Evolutionary conservation across 768 basidiomycete genomes (phyloP), one percentile per base, ranked within the genome.

Genomic region (Kwoniella shandongensis): DNA sequence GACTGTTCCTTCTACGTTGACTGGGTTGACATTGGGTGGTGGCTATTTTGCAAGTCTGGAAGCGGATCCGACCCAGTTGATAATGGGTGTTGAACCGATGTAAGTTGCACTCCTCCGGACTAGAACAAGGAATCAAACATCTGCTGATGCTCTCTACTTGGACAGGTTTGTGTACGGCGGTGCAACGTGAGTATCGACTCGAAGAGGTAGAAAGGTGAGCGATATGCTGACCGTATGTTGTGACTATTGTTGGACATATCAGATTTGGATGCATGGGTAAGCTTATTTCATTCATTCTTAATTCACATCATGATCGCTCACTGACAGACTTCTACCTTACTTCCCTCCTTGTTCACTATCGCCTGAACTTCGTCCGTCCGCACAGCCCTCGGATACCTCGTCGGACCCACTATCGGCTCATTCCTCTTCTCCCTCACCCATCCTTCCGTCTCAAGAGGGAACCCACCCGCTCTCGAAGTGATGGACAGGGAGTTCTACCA

Each of bases 1-100:
- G 27, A 73, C 67, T 35, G 52, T 75, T 20, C 75, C 75, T 6
- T 70, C 72, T 2, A 73, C 75, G 11, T 51, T 72, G 32, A 61
- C 62, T 1, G 73, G 70, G 11, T 48, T 76, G 29, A 40, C 65
- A 7, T 46, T 65, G 3, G 73, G 73, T 30, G 75, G 67, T 47
- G 62, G 63, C 1, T 76, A 75, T 49, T 74, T 75, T 60, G 72
- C 72, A 8, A 69, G 65, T 47, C 40, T 75, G 22, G 73, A 76
- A 42, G 57, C 69, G 41, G 73, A 74, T 56, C 73, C 73, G 13
- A 67, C 59, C 18, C 68, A 76, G 60, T 36, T 69, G 51, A 74
- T 76, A 42, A 66, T 76, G 60, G 75, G 75, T 3, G 51, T 76
- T 15, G 75, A 76, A 44, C 73, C 75, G 35, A 66, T 75, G 72